Evolutionary conservation across 2,329 filamentous ascomycete genomes (phyloP).

Genomic region (Aspergillus viridinutans): DNA sequence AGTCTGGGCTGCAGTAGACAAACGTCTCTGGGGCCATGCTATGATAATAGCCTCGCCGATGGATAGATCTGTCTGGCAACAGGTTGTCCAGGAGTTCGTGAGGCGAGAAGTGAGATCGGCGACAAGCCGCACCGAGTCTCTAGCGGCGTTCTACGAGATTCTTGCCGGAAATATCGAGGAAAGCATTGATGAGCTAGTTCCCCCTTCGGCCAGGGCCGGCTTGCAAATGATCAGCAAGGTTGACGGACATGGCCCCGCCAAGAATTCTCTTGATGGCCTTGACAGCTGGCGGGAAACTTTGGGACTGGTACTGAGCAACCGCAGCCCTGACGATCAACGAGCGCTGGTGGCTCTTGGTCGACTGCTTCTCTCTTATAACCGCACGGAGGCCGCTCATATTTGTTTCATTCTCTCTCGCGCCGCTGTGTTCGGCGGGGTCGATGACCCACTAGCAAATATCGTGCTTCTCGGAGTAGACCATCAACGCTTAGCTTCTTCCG

Average conservation of each 20-base stretch:
- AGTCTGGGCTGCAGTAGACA: constrained; percentile 89
- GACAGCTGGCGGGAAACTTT: constrained; percentile 94
- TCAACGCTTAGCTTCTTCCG: constrained; percentile 58
- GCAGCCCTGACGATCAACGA: constrained; percentile 71
- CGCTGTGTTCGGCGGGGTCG: constrained; percentile 72
- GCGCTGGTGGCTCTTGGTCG: constrained; percentile 77
- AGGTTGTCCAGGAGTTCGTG: constrained; percentile 92
- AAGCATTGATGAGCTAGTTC: constrained; percentile 91
- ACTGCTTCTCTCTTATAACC: constrained; percentile 77
- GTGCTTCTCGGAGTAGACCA: constrained; percentile 85
- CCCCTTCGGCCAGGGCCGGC: constrained; percentile 84
- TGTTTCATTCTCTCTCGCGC: constrained; percentile 84
- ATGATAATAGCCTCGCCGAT: constrained; percentile 83
- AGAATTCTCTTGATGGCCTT: constrained; percentile 75
- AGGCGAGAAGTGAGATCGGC: constrained; percentile 86
- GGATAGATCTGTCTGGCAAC: constrained; percentile 73
- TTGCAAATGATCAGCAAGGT: constrained; percentile 82
- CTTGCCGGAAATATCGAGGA: constrained; percentile 93
- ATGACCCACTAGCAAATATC: constrained; percentile 74
- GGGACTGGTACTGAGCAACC: constrained; percentile 79
- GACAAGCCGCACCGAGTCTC: constrained; percentile 74
- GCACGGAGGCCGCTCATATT: constrained; percentile 86
- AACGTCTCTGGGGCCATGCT: constrained; percentile 92
- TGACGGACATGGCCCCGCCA: constrained; percentile 55
- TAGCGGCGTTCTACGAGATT: constrained; percentile 89